Base-by-base conservation (phyloP, 306 rosid species). In the Castanea mollissima region DNA sequence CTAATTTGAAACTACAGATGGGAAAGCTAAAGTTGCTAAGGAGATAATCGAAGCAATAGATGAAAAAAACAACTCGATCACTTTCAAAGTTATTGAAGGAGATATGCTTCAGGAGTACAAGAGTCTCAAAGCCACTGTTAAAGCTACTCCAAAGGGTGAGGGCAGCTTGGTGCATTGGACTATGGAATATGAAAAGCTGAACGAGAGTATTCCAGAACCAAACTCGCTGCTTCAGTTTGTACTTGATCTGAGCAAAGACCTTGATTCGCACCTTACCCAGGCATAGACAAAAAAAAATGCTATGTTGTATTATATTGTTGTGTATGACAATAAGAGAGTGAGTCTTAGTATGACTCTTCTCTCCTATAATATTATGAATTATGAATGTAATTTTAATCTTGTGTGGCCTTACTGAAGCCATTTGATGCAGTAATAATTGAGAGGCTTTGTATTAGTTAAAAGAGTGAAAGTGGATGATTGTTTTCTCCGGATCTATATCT, bases 101-200 rank as follows among this genome's bases (percentile, higher is more conserved):
- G 84, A 82, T 23, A 55, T 79, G 4, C 5, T 82, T 59, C 63
- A 84, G 67, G 60, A 76, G 12, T 79, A 64, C 80, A 75, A 79
- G 71, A 65, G 69, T 69, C 74, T 84, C 51, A 35, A 32, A 29
- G 0, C 49, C 58, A 59, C 32, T 4, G 1, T 78, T 13, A 76
- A 76, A 18, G 56, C 18, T 11, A 76, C 46, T 55, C 72, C 88
- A 13, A 73, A 79, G 57, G 81, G 41, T 1, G 51, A 74, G 34
- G 83, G 86, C 9, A 60, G 88, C 27, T 46, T 55, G 19, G 80
- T 76, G 13, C 84, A 77, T 6, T 81, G 86, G 76, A 69, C 67
- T 4, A 0, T 87, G 60, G 90, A 87, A 49, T 87, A 84, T 34
- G 86, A 87, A 62, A 87, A 82, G 78, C 70, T 55, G 9, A 81